Percentiles rank a stretch among this genome's conserved stretches.
Evolutionary conservation across 202 grass and related monocot species (phyloP).

Genomic region (Carex arenaria): DNA sequence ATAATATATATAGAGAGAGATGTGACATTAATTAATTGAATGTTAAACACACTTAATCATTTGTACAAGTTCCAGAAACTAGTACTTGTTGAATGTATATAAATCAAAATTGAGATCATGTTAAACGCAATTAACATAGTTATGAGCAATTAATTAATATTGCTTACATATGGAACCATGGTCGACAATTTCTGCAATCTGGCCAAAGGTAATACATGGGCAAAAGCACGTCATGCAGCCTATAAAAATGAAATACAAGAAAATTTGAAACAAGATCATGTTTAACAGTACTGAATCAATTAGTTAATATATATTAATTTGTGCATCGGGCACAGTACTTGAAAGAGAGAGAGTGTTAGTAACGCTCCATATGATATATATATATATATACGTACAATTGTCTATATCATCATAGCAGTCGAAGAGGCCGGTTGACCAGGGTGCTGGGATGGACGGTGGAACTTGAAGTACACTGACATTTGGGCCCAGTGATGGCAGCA

Average conservation of each 20-base stretch:
- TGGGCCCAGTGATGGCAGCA: not conserved
- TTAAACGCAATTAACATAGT: not conserved
- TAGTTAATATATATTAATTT: not conserved
- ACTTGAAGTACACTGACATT: not conserved
- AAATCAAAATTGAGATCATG: too few relatives aligned
- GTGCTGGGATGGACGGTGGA: not conserved
- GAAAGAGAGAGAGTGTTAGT: not conserved
- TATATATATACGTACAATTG: not conserved
- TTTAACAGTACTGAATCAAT: not conserved
- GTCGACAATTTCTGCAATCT: slow-evolving; percentile 80
- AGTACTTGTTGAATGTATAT: not conserved
- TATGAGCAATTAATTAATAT: not conserved
- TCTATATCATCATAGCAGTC: slow-evolving; percentile 22
- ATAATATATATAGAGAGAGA: too few relatives aligned
- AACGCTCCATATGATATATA: too few relatives aligned
- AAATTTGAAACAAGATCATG: too few relatives aligned
- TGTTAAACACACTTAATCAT: too few relatives aligned
- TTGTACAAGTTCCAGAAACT: not conserved
- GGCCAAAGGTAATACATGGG: slow-evolving; percentile 86
- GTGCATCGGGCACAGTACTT: not conserved
- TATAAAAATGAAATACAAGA: slow-evolving; percentile 7
- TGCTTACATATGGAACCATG: slow-evolving; percentile 43
- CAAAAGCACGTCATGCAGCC: slow-evolving; percentile 74
- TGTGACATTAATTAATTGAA: too few relatives aligned
- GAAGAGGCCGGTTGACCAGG: slow-evolving; percentile 20